Percentiles rank a stretch among this genome's conserved stretches.
These are phyloP conservation scores for Penicillium egyptiacum DNA, from an alignment of 495 filamentous ascomycete genomes.

Conservation along the genomic window DNA sequence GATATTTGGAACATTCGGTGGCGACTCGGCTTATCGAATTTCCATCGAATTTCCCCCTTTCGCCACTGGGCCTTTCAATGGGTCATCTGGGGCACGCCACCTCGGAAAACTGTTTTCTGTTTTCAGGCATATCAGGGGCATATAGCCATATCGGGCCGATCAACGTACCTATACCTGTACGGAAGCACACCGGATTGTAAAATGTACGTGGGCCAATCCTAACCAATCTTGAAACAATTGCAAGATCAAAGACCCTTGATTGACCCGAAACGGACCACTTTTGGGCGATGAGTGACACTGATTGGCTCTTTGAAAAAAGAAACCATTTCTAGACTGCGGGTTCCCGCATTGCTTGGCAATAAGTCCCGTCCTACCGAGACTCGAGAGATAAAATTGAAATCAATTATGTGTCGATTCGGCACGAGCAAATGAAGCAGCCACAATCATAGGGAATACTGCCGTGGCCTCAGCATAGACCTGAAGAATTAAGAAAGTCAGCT, in stretches of 20 bases:
- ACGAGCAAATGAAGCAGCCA: slow-evolving; percentile 85
- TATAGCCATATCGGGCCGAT: not conserved
- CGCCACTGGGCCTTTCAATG: slow-evolving; percentile 1
- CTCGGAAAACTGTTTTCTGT: not conserved
- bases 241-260: not conserved
- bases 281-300: not conserved
- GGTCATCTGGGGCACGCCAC: not conserved
- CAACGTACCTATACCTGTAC: not conserved
- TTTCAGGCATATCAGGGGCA: not conserved
- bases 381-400: not conserved
- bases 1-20: slow-evolving; percentile 2
- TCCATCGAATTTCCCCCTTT: not conserved
- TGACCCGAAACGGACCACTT: slow-evolving; percentile 1
- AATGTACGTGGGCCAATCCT: not conserved
- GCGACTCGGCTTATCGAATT: slow-evolving; percentile 9
- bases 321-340: slow-evolving; percentile 6
- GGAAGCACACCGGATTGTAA: not conserved
- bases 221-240: slow-evolving; percentile 4
- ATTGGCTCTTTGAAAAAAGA: slow-evolving; percentile 3
- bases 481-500: not conserved
- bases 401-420: slow-evolving; percentile 19
- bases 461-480: slow-evolving; percentile 92
- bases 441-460: slow-evolving; percentile 87
- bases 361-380: not conserved
- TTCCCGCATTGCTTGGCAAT: slow-evolving; percentile 20